phyloP scores from a whole-genome alignment of 129 eudicot species.

The Silybum marianum region DNA sequence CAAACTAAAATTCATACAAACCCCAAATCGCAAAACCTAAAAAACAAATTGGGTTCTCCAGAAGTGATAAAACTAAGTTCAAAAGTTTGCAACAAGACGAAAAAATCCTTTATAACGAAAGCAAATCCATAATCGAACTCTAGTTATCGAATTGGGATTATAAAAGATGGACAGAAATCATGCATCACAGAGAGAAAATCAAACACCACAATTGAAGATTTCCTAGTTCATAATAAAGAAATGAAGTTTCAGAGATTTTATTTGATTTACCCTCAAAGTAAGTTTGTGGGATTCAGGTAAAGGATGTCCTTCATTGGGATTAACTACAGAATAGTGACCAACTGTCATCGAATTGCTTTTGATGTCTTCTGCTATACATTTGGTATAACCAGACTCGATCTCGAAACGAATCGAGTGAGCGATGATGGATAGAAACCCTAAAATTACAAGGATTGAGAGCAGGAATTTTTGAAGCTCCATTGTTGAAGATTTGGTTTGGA shows the following conservation, averaged over 20 bases:
- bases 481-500: background rate
- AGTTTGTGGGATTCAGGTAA: slow-evolving; percentile 82
- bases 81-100: too few relatives aligned
- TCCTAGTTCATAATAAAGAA: background rate
- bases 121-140: too few relatives aligned
- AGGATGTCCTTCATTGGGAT: slow-evolving; percentile 66
- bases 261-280: slow-evolving; percentile 71
- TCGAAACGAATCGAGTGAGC: slow-evolving; percentile 75
- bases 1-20: slow-evolving; percentile 5
- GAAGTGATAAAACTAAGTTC: background rate
- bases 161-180: background rate
- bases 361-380: slow-evolving; percentile 92
- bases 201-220: background rate
- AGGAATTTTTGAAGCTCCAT: slow-evolving; percentile 28
- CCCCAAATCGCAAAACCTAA: background rate
- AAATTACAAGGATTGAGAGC: slow-evolving; percentile 17
- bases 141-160: background rate
- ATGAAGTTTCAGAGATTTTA: background rate
- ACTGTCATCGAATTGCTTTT: slow-evolving; percentile 84
- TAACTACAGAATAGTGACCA: slow-evolving; percentile 74
- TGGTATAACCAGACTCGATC: slow-evolving; percentile 74
- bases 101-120: too few relatives aligned
- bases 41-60: background rate
- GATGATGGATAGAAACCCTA: slow-evolving; percentile 38
- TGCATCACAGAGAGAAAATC: background rate